These are phyloP conservation scores for Globisporangium okanoganense DNA, from an alignment of 352 stramenopile species.

Conservation along the genomic window DNA sequence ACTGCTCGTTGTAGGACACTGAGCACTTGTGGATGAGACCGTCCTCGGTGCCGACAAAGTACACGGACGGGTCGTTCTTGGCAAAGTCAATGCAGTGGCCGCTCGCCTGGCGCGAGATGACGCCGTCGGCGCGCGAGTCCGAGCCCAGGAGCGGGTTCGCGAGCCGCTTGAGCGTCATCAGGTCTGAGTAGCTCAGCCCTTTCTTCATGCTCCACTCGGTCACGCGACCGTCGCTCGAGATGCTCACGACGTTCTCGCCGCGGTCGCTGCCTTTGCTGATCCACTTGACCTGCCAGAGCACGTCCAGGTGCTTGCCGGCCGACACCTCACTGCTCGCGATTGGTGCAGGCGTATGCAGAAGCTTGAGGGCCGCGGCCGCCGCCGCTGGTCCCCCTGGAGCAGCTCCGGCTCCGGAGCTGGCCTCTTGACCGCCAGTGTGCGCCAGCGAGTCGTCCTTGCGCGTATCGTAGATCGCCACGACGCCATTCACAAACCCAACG, in stretches of 20 bases:
- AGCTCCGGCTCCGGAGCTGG: neutral
- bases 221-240: constrained; percentile 89
- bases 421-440: neutral
- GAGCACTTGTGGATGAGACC: constrained; percentile 91
- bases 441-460: constrained; percentile 45
- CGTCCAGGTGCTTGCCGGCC: constrained; percentile 82
- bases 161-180: constrained; percentile 91
- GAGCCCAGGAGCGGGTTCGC: constrained; percentile 63
- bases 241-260: constrained; percentile 86
- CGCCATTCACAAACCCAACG: constrained; percentile 87
- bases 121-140: constrained; percentile 66
- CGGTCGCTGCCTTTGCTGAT: constrained; percentile 83
- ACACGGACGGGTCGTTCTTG: constrained; percentile 71
- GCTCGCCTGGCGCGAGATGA: constrained; percentile 86
- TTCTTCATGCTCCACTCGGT: constrained; percentile 94
- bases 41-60: constrained; percentile 91
- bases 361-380: neutral
- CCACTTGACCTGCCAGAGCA: constrained; percentile 92
- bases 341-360: constrained; percentile 29
- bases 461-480: constrained; percentile 91
- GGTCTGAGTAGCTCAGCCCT: constrained; percentile 78
- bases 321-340: constrained; percentile 58
- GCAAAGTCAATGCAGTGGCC: constrained; percentile 89
- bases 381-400: constrained; percentile 1
- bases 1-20: constrained; percentile 93